Evolutionary conservation across 192 early-diverging fungal species (phyloP).

Genomic region (Rhizophagus prolifer): DNA sequence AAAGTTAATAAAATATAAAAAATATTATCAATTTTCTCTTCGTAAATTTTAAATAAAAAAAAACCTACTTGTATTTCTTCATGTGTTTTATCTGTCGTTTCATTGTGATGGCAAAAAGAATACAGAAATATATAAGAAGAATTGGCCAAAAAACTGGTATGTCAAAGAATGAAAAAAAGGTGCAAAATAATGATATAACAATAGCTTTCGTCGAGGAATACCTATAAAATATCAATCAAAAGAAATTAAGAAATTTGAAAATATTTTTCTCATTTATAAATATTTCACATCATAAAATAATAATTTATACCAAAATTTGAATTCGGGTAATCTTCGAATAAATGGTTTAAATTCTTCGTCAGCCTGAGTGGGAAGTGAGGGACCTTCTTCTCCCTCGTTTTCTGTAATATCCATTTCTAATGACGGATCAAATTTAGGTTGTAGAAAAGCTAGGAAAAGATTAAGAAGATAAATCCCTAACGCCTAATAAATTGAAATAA

Average conservation of each 20-base stretch:
- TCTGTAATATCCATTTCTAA: slow-evolving; percentile 67
- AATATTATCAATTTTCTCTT: not conserved
- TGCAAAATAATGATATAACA: slow-evolving; percentile 80
- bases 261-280: no score
- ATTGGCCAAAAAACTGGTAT: slow-evolving; percentile 99
- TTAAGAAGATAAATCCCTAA: slow-evolving; percentile 95
- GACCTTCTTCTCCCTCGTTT: slow-evolving; percentile 62
- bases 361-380: slow-evolving; percentile 74
- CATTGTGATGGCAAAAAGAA: slow-evolving; percentile 95
- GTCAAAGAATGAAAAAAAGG: slow-evolving; percentile 86
- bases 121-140: slow-evolving; percentile 91
- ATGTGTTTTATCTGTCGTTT: slow-evolving; percentile 95
- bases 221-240: slow-evolving; percentile 46
- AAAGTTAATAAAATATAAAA: not conserved
- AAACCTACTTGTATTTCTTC: slow-evolving; percentile 76
- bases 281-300: not conserved
- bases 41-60: not conserved
- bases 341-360: slow-evolving; percentile 98
- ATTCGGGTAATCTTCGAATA: slow-evolving; percentile 94
- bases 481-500: not conserved
- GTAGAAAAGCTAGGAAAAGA: slow-evolving; percentile 91
- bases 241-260: not conserved
- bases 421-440: slow-evolving; percentile 95
- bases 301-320: slow-evolving; percentile 90
- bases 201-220: slow-evolving; percentile 80